A percentile compares a stretch with the other conserved stretches of the same genome.
Evolutionary conservation across 1,284 basidiomycete species (phyloP).

Genomic region (Microbotryomycetes sp.): DNA sequence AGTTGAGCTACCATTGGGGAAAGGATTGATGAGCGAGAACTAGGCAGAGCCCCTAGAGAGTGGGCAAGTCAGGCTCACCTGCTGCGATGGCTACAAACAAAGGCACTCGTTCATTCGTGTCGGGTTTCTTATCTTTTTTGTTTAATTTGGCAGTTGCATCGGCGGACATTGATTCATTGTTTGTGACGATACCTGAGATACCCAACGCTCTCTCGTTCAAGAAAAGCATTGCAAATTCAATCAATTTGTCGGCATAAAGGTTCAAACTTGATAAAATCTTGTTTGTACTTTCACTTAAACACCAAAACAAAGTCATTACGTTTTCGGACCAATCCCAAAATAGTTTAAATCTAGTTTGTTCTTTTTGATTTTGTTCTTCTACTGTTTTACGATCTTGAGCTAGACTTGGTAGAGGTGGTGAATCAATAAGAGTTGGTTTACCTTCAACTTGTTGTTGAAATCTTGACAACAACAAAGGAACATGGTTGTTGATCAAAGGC

Average conservation of each 20-base stretch:
- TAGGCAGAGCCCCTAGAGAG: too few species aligned
- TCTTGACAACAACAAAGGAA: slow-evolving; percentile 29
- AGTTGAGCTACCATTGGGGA: slow-evolving; percentile 25
- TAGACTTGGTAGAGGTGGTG: slow-evolving; percentile 35
- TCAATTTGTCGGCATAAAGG: slow-evolving; percentile 13
- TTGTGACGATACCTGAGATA: slow-evolving; percentile 1
- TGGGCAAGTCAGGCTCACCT: not conserved
- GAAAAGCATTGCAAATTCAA: slow-evolving; percentile 18
- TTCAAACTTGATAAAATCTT: slow-evolving; percentile 30
- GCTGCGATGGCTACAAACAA: slow-evolving; percentile 29
- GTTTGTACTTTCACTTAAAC: slow-evolving; percentile 64
- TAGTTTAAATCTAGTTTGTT: slow-evolving; percentile 53
- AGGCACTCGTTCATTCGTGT: slow-evolving; percentile 18
- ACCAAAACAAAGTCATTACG: slow-evolving; percentile 84
- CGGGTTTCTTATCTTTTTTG: slow-evolving; percentile 21
- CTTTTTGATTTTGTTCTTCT: slow-evolving; percentile 51
- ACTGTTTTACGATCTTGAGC: slow-evolving; percentile 51
- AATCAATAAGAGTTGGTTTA: slow-evolving; percentile 4
- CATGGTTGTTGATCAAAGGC: slow-evolving; percentile 48
- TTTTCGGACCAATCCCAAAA: slow-evolving; percentile 84
- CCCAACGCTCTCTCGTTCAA: slow-evolving; percentile 10
- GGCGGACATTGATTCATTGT: slow-evolving; percentile 6
- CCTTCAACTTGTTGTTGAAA: slow-evolving; percentile 22
- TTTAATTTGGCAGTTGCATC: slow-evolving; percentile 29
- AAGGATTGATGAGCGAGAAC: too few species aligned